These are phyloP conservation scores for Chlamydomonas schloesseri DNA, from an alignment of 139 green algal genomes.

Conservation along the genomic window DNA sequence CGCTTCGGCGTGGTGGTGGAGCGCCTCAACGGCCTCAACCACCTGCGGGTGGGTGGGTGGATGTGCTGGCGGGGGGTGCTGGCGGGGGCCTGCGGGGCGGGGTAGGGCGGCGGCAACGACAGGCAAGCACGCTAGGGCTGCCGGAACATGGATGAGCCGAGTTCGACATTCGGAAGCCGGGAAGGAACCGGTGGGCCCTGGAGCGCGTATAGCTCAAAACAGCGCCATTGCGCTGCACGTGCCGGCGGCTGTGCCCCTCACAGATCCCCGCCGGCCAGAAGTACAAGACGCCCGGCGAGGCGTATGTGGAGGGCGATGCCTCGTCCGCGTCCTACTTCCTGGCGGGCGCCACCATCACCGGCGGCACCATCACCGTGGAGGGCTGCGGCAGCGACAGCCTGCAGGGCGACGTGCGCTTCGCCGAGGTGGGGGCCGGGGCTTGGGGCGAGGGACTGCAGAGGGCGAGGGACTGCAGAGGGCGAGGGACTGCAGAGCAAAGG, in stretches of 20 bases:
- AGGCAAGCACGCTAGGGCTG: too few species aligned
- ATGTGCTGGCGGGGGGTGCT: background rate
- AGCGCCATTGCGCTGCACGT: too few species aligned
- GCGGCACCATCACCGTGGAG: constrained; percentile 90
- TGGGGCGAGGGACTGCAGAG: background rate
- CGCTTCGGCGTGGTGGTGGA: constrained; percentile 90
- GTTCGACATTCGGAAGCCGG: too few species aligned
- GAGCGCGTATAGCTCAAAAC: too few species aligned
- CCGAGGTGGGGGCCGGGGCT: constrained; percentile 57
- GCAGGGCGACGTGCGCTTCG: constrained; percentile 96
- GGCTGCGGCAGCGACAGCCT: constrained; percentile 95
- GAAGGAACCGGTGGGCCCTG: too few species aligned
- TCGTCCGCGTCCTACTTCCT: constrained; percentile 97
- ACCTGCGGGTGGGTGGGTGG: constrained; percentile 67
- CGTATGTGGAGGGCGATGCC: constrained; percentile 98
- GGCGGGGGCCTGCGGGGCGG: background rate
- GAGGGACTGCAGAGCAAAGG: too few species aligned
- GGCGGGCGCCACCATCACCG: constrained; percentile 88
- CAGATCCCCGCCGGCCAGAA: constrained; percentile 64
- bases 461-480: background rate
- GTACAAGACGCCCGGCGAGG: constrained; percentile 92
- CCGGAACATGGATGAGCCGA: too few species aligned
- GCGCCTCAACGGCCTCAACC: constrained; percentile 81
- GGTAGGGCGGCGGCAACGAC: background rate
- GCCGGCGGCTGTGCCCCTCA: too few species aligned